phyloP scores from a whole-genome alignment of 345 rosid genomes.

The Zanthoxylum bungeanum region DNA sequence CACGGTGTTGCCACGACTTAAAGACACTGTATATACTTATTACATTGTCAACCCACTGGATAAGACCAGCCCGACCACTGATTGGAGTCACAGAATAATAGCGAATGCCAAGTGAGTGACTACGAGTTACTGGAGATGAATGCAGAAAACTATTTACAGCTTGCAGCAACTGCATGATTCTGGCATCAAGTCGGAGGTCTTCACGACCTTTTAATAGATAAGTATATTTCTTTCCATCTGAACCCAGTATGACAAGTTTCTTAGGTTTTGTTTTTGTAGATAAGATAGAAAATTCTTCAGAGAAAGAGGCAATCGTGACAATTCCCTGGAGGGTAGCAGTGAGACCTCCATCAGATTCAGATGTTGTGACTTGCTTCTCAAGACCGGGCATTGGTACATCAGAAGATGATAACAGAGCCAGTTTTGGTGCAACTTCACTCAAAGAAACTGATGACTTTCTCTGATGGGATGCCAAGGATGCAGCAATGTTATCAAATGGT shows the following conservation, averaged over 20 bases:
- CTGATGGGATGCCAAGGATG: conserved; percentile 79
- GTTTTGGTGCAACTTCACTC: conserved; percentile 83
- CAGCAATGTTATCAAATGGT: conserved; percentile 77
- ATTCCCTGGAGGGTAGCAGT: conserved; percentile 52
- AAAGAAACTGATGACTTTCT: conserved; percentile 72
- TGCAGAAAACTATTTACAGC: conserved; percentile 69
- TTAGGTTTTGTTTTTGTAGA: conserved; percentile 94
- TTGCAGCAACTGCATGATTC: conserved; percentile 95
- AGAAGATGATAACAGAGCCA: conserved; percentile 76
- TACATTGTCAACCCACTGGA: conserved; percentile 93
- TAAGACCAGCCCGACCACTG: conserved; percentile 92
- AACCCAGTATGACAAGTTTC: conserved; percentile 81
- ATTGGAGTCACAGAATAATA: conserved; percentile 89
- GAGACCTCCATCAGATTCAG: conserved; percentile 47
- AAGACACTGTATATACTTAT: conserved; percentile 81
- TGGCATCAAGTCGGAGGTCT: conserved; percentile 95
- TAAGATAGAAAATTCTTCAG: conserved; percentile 61
- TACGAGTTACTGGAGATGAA: conserved; percentile 51
- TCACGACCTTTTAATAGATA: conserved; percentile 92
- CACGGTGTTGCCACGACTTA: conserved; percentile 85
- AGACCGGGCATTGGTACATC: conserved; percentile 98
- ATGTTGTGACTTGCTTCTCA: conserved; percentile 58
- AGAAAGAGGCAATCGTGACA: conserved; percentile 73
- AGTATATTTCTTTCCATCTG: conserved; percentile 82
- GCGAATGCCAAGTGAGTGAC: conserved; percentile 59